Percentiles rank a stretch among this genome's conserved stretches.
These are phyloP conservation scores for Sanguinoderma infundibulare DNA, from an alignment of 1,284 basidiomycete species.

Conservation along the genomic window DNA sequence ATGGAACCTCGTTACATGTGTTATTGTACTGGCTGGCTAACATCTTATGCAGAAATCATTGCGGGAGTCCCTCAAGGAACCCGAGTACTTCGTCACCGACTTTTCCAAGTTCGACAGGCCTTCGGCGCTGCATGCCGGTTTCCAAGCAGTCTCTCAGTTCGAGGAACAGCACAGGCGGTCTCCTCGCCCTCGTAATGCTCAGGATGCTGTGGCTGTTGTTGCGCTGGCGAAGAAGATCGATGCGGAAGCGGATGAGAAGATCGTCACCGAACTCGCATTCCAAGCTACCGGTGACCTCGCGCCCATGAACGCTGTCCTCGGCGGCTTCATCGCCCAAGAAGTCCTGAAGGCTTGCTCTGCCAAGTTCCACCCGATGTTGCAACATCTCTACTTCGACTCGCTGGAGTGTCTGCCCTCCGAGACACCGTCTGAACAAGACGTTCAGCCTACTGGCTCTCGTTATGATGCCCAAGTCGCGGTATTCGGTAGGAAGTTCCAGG, in stretches of 20 bases:
- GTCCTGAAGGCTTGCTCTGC: conserved; percentile 97
- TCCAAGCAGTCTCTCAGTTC: conserved; percentile 93
- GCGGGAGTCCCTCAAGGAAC: conserved; percentile 81
- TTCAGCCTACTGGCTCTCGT: conserved; percentile 81
- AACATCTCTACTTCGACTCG: conserved; percentile 97
- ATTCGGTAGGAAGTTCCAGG: conserved; percentile 92
- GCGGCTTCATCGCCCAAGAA: conserved; percentile 98
- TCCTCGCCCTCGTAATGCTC: conserved; percentile 84
- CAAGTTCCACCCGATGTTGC: conserved; percentile 98
- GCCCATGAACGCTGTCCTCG: conserved; percentile 93
- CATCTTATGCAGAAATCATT: conserved; percentile 80
- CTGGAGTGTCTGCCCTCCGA: conserved; percentile 88
- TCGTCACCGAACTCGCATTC: conserved; percentile 87
- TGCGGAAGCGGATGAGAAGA: conserved; percentile 78
- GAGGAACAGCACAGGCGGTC: conserved; percentile 68
- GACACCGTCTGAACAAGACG: conserved; percentile 85
- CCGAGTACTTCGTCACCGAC: conserved; percentile 95
- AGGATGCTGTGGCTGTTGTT: conserved; percentile 80
- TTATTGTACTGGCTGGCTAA: neutral
- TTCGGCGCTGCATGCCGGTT: conserved; percentile 88
- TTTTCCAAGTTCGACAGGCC: conserved; percentile 98
- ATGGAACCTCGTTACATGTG: conserved; percentile 38
- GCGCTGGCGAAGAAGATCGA: conserved; percentile 82
- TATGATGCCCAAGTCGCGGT: conserved; percentile 98
- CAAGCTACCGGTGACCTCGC: conserved; percentile 94